These are phyloP conservation scores for Rhizoctonia solani DNA, from an alignment of 1,284 basidiomycete species.

Conservation along the genomic window DNA sequence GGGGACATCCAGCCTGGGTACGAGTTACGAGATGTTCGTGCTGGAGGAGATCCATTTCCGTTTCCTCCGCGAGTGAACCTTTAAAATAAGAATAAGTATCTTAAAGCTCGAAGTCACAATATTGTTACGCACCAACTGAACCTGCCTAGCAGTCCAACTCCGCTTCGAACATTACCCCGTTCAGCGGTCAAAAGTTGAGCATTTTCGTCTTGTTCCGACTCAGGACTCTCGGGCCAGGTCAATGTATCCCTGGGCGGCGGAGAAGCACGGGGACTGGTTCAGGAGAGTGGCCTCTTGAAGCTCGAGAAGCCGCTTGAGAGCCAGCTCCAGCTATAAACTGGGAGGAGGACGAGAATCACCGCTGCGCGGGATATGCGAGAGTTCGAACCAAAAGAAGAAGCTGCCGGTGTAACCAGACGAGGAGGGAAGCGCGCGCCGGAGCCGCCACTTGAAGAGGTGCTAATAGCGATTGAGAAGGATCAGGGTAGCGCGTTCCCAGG, in stretches of 20 bases:
- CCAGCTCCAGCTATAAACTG: background rate
- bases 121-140: constrained; percentile 19
- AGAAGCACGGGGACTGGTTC: constrained; percentile 1
- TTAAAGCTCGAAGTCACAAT: background rate
- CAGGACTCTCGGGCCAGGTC: constrained; percentile 27
- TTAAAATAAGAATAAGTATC: background rate
- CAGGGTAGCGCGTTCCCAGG: constrained; percentile 24
- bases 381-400: constrained; percentile 10
- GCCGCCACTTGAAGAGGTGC: constrained; percentile 31
- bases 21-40: constrained; percentile 19
- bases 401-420: constrained; percentile 18
- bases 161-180: constrained; percentile 18
- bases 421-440: constrained; percentile 24
- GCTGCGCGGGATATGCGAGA: constrained; percentile 2
- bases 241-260: constrained; percentile 23
- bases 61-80: constrained; percentile 25
- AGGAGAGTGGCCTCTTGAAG: constrained; percentile 27
- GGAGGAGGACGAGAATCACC: background rate
- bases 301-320: constrained; percentile 15
- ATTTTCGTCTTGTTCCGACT: constrained; percentile 31
- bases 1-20: constrained; percentile 33
- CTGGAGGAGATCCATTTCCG: background rate
- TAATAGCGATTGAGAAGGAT: constrained; percentile 22
- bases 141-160: constrained; percentile 24
- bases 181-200: constrained; percentile 31